Base-by-base conservation (phyloP, 352 stramenopile genomes). In the Phytophthora parvispora region DNA sequence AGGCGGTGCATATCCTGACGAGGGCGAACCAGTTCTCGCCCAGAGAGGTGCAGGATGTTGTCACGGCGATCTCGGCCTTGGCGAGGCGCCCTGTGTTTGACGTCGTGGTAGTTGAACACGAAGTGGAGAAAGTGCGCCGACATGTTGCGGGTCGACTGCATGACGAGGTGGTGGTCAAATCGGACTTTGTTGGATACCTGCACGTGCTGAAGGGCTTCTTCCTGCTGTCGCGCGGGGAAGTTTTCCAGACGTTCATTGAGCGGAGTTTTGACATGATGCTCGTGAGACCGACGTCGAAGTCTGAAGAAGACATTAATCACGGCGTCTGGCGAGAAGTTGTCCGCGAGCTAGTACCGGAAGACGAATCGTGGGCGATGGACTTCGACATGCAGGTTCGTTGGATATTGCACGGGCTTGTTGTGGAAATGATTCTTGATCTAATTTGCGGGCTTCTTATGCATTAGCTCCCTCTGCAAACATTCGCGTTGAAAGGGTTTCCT, bases 241-340 rank as follows among this genome's bases (percentile, higher is more conserved):
- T 95, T 13, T 93, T 93, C 48, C 84, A 94, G 60, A 77, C 84
- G 32, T 81, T 95, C 13, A 78, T 95, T 38, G 86, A 95, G 40
- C 74, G 81, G 3, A 91, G 72, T 60, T 82, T 77, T 40, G 60
- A 75, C 4, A 64, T 89, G 49, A 93, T 95, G 84, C 61, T 74
- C 0, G 9, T 62, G 13, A 84, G 78, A 15, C 86, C 86, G 5
- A 86, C 70, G 3, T 54, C 59, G 9, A 86, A 89, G 51, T 85
- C 84, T 0, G 74, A 92, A 49, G 81, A 90, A 10, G 84, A 94
- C 28, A 52, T 95, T 24, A 92, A 92, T 38, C 54, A 90, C 60
- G 64, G 73, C 24, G 45, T 93, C 5, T 95, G 88, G 88, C 62
- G 67, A 31, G 76, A 81, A 18, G 67, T 82, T 43, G 24, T 94